Evolutionary conservation across 345 rosid species (phyloP).

Genomic region (Orychophragmus violaceus): DNA sequence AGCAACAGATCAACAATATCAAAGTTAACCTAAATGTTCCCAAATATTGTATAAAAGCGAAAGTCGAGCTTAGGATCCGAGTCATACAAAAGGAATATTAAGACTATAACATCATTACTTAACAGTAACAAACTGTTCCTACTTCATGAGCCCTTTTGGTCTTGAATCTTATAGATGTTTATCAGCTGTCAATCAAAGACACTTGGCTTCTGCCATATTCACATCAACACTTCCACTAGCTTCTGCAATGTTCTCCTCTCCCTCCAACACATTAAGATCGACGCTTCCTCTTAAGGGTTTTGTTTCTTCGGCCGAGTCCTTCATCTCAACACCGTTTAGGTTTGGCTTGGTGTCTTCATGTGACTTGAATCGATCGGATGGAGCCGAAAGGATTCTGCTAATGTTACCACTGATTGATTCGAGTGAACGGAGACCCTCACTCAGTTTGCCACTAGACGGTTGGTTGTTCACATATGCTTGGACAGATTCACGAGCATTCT

Average conservation of each 20-base stretch:
- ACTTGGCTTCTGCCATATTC: conserved; percentile 27
- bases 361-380: conserved; percentile 19
- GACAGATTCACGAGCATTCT: conserved; percentile 41
- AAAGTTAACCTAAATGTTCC: neutral
- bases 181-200: conserved; percentile 13
- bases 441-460: conserved; percentile 35
- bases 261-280: conserved; percentile 29
- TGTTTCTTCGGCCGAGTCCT: conserved; percentile 16
- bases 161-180: conserved; percentile 9
- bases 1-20: neutral
- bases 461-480: conserved; percentile 34
- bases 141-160: conserved; percentile 2
- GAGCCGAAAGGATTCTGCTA: conserved; percentile 41
- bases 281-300: conserved; percentile 21
- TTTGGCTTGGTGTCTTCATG: conserved; percentile 19
- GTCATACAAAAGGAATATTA: neutral
- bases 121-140: conserved; percentile 1
- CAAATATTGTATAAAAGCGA: too few relatives aligned
- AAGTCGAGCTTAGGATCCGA: neutral
- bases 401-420: conserved; percentile 41
- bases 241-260: conserved; percentile 25
- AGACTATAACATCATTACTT: neutral
- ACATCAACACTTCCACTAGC: conserved; percentile 28
- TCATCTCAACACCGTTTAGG: conserved; percentile 27
- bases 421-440: conserved; percentile 46